Percentiles rank a stretch among this genome's conserved stretches.
Conservation (phyloP, 768 basidiomycete genomes). For the Podaxis rugospora region DNA sequence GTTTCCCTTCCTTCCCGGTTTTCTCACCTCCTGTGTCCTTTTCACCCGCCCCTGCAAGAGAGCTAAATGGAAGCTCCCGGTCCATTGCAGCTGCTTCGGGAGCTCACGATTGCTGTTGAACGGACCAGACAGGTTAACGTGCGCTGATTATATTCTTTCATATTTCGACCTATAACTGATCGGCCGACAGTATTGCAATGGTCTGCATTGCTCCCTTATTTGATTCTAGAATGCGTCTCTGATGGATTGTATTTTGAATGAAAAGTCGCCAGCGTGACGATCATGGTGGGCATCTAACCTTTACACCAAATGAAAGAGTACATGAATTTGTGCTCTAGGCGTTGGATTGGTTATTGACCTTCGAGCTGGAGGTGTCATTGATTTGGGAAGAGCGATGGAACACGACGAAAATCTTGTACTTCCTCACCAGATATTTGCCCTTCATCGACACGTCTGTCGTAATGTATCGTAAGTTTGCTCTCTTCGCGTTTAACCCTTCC, state of each 20-base stretch:
- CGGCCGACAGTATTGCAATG: conserved; percentile 6
- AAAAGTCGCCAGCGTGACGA: conserved; percentile 7
- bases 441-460: conserved; percentile 12
- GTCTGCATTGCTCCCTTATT: background rate
- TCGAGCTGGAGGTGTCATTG: conserved; percentile 16
- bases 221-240: background rate
- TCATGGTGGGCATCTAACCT: background rate
- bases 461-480: conserved; percentile 8
- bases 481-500: background rate
- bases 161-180: background rate
- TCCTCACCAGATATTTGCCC: conserved; percentile 10
- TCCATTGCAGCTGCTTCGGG: conserved; percentile 3
- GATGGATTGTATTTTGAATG: background rate
- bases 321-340: background rate
- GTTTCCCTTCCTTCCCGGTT: background rate
- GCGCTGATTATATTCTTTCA: background rate
- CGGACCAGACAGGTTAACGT: conserved; percentile 10
- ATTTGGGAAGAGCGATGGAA: conserved; percentile 10
- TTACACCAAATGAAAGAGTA: background rate
- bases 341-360: conserved; percentile 21
- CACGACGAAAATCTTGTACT: conserved; percentile 6
- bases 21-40: background rate
- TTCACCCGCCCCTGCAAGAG: background rate
- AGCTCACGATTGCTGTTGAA: background rate
- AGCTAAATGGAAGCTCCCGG: background rate